Conservation (phyloP, 108 stramenopile species). For the Nitzschia sp. region DNA sequence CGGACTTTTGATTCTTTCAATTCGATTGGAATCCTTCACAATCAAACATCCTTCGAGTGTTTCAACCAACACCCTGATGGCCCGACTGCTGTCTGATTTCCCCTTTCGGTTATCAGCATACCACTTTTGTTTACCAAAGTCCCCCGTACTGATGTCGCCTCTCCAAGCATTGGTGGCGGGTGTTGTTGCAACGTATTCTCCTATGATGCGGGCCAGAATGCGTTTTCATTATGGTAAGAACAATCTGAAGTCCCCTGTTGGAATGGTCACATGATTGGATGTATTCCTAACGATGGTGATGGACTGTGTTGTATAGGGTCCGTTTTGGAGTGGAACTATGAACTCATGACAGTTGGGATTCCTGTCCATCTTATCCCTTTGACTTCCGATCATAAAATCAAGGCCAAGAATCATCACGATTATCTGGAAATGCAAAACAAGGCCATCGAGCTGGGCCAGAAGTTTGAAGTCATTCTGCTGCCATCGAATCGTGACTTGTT, state of each 20-base stretch:
- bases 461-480: not conserved
- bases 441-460: not conserved
- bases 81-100: not conserved
- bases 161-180: not conserved
- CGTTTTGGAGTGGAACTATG: not conserved
- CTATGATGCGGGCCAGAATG: not conserved
- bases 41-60: not conserved
- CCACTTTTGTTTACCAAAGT: not conserved
- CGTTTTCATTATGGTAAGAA: not conserved
- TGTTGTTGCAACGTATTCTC: not conserved
- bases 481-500: not conserved
- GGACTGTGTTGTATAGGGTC: not conserved
- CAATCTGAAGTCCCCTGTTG: not conserved
- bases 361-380: not conserved
- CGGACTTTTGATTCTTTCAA: not conserved
- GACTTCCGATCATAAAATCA: not conserved
- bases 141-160: not conserved
- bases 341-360: not conserved
- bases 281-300: not conserved
- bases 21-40: not conserved
- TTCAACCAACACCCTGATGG: not conserved
- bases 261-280: not conserved
- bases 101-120: not conserved
- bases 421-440: not conserved
- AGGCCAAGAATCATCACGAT: not conserved